phyloP scores from a whole-genome alignment of 139 green algal species.

The Picochlorum sp. region DNA sequence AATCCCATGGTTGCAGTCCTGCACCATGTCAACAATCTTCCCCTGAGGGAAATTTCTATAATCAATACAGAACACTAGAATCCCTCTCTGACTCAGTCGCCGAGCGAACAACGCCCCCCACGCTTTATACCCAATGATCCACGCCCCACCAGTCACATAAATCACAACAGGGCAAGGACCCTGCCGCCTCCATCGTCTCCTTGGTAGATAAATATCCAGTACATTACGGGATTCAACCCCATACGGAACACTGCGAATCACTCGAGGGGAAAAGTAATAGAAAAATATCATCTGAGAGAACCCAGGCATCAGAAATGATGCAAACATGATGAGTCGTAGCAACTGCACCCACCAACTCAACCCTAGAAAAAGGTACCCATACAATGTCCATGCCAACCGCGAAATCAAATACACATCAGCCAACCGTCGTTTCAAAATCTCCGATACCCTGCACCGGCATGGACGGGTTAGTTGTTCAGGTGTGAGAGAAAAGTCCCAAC shows the following conservation, averaged over 20 bases:
- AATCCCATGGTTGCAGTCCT: constrained; percentile 85
- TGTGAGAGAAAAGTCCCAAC: too few relatives aligned
- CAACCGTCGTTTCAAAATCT: background rate
- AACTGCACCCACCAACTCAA: constrained; percentile 35
- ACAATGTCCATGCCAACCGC: constrained; percentile 17
- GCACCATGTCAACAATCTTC: constrained; percentile 73
- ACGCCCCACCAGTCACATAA: constrained; percentile 85
- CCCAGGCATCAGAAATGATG: constrained; percentile 42
- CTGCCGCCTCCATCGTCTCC: constrained; percentile 12
- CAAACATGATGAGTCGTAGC: constrained; percentile 39
- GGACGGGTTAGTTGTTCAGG: too few relatives aligned
- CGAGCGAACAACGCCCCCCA: constrained; percentile 83
- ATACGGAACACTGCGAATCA: constrained; percentile 65
- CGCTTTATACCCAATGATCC: constrained; percentile 86
- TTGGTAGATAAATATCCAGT: constrained; percentile 75
- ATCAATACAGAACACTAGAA: constrained; percentile 83
- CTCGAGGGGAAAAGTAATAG: constrained; percentile 64
- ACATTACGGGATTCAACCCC: constrained; percentile 62
- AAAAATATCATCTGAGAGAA: constrained; percentile 57
- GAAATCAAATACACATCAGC: background rate
- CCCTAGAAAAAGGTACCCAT: constrained; percentile 16
- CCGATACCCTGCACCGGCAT: background rate
- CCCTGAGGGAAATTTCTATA: constrained; percentile 95
- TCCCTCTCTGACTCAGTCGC: constrained; percentile 66
- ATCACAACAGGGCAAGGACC: constrained; percentile 62